These are phyloP conservation scores for Psilocybe tampanensis DNA, from an alignment of 768 basidiomycete species.

Conservation along the genomic window DNA sequence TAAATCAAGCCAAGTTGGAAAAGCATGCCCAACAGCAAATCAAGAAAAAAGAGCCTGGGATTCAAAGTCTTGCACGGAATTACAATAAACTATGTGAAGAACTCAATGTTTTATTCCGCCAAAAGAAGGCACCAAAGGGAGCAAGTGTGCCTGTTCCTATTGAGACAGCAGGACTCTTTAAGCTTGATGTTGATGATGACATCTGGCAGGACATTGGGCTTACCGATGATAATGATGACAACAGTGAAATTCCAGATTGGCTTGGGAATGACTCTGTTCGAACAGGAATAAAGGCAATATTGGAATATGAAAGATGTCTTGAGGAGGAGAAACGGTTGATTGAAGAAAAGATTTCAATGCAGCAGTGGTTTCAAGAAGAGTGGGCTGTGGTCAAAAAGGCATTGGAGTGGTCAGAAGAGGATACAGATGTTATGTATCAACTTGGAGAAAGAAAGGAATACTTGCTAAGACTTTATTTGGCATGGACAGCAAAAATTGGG, in stretches of 20 bases:
- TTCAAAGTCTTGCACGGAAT: slow-evolving; percentile 20
- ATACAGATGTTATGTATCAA: background rate
- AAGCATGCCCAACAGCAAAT: slow-evolving; percentile 27
- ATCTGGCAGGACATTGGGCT: slow-evolving; percentile 38
- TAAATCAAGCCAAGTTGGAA: slow-evolving; percentile 26
- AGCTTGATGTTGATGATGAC: slow-evolving; percentile 36
- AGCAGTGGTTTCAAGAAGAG: background rate
- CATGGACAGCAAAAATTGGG: background rate
- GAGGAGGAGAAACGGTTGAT: slow-evolving; percentile 24
- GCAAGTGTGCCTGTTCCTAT: slow-evolving; percentile 26
- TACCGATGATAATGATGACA: slow-evolving; percentile 16
- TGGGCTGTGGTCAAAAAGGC: background rate
- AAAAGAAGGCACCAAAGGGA: slow-evolving; percentile 21
- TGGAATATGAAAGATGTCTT: slow-evolving; percentile 25
- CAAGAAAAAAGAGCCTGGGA: slow-evolving; percentile 27
- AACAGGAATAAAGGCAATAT: slow-evolving; percentile 30
- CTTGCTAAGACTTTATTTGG: background rate
- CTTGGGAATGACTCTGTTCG: slow-evolving; percentile 25
- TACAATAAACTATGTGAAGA: slow-evolving; percentile 31
- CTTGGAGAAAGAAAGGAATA: background rate
- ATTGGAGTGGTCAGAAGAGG: background rate
- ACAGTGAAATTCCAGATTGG: slow-evolving; percentile 24
- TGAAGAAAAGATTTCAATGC: background rate
- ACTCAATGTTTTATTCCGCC: slow-evolving; percentile 20
- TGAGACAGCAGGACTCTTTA: slow-evolving; percentile 23